Percentiles rank a stretch among this genome's conserved stretches.
Evolutionary conservation across 192 early-diverging fungal genomes (phyloP).

Genomic region (Thoreauomyces humboldtii): DNA sequence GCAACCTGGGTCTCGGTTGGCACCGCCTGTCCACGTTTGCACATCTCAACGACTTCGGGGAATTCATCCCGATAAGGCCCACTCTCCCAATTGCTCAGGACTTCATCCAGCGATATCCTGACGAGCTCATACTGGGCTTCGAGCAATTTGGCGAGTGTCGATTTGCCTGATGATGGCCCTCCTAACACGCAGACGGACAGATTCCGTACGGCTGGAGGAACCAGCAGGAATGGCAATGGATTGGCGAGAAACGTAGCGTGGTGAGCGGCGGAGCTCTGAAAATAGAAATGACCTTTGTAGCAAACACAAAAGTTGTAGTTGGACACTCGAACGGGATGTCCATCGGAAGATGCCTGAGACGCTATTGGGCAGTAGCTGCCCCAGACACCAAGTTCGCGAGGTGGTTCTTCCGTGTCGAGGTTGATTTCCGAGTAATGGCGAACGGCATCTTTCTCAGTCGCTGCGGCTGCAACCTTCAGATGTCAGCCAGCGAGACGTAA

Average conservation of each 20-base stretch:
- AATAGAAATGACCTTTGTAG: conserved; percentile 49
- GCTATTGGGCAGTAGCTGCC: conserved; percentile 44
- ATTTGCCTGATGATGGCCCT: conserved; percentile 49
- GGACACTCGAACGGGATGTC: too few species aligned
- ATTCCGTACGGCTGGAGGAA: conserved; percentile 20
- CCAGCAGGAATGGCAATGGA: conserved; percentile 45
- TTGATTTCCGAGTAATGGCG: conserved; percentile 31
- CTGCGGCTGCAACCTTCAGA: too few species aligned
- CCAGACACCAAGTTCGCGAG: conserved; percentile 41
- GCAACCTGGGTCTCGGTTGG: neutral
- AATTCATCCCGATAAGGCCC: neutral
- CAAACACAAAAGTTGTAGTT: conserved; percentile 19
- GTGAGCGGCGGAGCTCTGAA: conserved; percentile 29
- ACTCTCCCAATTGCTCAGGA: conserved; percentile 31
- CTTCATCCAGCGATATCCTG: conserved; percentile 39
- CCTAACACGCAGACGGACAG: conserved; percentile 42
- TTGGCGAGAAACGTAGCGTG: conserved; percentile 37
- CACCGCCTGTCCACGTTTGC: neutral
- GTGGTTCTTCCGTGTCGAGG: conserved; percentile 43
- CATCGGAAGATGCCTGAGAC: neutral
- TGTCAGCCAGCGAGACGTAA: too few species aligned
- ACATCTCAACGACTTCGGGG: neutral
- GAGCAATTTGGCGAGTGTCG: conserved; percentile 44
- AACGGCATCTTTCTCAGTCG: conserved; percentile 37
- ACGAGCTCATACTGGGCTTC: conserved; percentile 38